Percentiles rank a stretch among this genome's conserved stretches.
These are phyloP conservation scores for Daedalea quercina DNA, from an alignment of 768 basidiomycete species.

Conservation along the genomic window DNA sequence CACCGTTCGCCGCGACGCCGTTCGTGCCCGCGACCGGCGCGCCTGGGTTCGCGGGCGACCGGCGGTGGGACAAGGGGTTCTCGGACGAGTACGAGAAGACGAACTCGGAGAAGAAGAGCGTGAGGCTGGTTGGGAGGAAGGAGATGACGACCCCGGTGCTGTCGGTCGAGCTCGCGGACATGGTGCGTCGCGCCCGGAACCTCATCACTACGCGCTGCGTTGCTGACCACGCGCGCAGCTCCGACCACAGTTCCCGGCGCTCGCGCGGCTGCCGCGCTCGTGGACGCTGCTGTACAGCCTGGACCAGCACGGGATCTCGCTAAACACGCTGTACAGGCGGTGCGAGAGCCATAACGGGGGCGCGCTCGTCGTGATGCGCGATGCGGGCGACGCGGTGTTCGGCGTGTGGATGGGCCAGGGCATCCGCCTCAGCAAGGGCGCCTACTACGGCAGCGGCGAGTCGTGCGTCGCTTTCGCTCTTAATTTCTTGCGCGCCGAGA, in stretches of 20 bases:
- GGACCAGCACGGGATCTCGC: slow-evolving; percentile 92
- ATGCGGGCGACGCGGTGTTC: slow-evolving; percentile 59
- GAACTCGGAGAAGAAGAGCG: slow-evolving; percentile 33
- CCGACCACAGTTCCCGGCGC: slow-evolving; percentile 64
- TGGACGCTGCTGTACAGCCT: slow-evolving; percentile 87
- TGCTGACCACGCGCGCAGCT: slow-evolving; percentile 37
- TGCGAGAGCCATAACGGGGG: slow-evolving; percentile 43
- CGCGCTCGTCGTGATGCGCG: slow-evolving; percentile 60
- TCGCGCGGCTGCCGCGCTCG: slow-evolving; percentile 57
- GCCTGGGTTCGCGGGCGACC: slow-evolving; percentile 68
- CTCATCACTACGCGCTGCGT: background rate
- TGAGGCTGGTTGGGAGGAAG: slow-evolving; percentile 50
- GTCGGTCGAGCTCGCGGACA: slow-evolving; percentile 44
- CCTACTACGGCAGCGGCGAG: slow-evolving; percentile 87
- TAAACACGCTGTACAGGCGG: slow-evolving; percentile 76
- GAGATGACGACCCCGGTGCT: slow-evolving; percentile 50
- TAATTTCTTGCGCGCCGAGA: background rate
- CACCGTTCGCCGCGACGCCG: slow-evolving; percentile 42
- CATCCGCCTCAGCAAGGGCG: slow-evolving; percentile 47
- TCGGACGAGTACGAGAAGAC: slow-evolving; percentile 22
- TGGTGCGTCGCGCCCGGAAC: slow-evolving; percentile 37
- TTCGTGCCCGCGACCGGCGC: slow-evolving; percentile 55
- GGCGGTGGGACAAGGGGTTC: slow-evolving; percentile 59
- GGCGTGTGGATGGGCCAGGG: slow-evolving; percentile 84
- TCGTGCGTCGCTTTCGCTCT: slow-evolving; percentile 39